Conservation (phyloP, 352 stramenopile species). For the Pythium diclinum region DNA sequence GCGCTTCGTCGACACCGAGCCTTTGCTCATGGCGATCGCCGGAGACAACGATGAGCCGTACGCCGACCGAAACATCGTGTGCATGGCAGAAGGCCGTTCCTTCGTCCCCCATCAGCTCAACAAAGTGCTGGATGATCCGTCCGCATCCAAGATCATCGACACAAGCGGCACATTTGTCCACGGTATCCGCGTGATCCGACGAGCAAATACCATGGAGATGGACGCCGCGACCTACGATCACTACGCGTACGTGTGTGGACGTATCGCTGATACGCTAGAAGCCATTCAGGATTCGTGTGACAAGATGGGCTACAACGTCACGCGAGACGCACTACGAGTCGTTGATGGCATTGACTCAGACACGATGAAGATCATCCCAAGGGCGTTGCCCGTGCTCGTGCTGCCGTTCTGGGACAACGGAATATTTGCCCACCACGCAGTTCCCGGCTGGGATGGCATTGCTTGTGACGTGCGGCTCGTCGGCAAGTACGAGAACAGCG, state of each 20-base stretch:
- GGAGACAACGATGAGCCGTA: constrained; percentile 40
- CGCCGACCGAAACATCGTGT: constrained; percentile 35
- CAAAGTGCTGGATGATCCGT: constrained; percentile 10
- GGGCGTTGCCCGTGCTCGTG: constrained; percentile 24
- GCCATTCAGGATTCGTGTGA: constrained; percentile 13
- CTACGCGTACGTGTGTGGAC: constrained; percentile 18
- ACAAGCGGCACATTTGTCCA: constrained; percentile 9
- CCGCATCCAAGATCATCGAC: constrained; percentile 2
- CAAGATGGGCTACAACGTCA: constrained; percentile 23
- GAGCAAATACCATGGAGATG: constrained; percentile 1
- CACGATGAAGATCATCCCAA: constrained; percentile 2
- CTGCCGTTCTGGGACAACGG: constrained; percentile 29
- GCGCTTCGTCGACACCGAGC: background rate
- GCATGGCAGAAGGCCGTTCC: constrained; percentile 12
- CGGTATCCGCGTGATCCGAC: constrained; percentile 24
- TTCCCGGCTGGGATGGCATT: constrained; percentile 20
- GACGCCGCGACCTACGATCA: background rate
- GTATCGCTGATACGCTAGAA: constrained; percentile 8
- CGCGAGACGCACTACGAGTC: constrained; percentile 11
- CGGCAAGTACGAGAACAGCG: constrained; percentile 13
- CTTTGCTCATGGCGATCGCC: constrained; percentile 6
- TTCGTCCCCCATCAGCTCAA: constrained; percentile 32
- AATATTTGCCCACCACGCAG: background rate
- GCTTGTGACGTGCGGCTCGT: constrained; percentile 23
- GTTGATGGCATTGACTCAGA: constrained; percentile 13